Percentiles rank a stretch among this genome's conserved stretches.
These are phyloP conservation scores for Aspergillus spinulosporus DNA, from an alignment of 2,329 filamentous ascomycete species.

Conservation along the genomic window DNA sequence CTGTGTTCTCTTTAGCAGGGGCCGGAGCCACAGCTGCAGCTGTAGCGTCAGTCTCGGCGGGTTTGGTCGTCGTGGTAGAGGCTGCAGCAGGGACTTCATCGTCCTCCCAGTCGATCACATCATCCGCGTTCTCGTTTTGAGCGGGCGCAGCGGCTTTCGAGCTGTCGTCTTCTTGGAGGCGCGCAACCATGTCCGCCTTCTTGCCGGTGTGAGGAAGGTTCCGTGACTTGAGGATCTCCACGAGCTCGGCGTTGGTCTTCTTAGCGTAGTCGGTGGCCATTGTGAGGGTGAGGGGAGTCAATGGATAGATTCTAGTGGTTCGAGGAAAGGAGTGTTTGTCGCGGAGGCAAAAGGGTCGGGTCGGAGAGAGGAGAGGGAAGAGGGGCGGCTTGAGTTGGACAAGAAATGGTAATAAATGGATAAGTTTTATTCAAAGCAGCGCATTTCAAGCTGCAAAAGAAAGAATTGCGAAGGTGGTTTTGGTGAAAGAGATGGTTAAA, in stretches of 20 bases:
- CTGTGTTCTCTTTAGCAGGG: background rate
- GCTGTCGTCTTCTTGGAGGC: constrained; percentile 48
- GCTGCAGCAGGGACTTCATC: constrained; percentile 37
- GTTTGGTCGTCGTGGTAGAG: constrained; percentile 23
- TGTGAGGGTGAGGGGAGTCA: background rate
- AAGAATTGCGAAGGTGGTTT: background rate
- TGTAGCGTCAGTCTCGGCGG: constrained; percentile 31
- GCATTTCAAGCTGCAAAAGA: background rate
- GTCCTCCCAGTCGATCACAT: constrained; percentile 50
- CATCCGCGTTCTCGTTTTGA: constrained; percentile 36
- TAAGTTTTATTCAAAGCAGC: background rate
- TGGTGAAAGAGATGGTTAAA: constrained; percentile 5
- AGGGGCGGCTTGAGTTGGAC: background rate
- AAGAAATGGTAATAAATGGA: background rate
- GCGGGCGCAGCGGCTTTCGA: constrained; percentile 23
- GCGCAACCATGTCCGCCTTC: constrained; percentile 52
- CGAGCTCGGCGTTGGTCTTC: constrained; percentile 52
- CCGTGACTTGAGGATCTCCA: constrained; percentile 52
- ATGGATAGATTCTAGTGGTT: background rate
- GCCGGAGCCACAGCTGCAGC: constrained; percentile 27
- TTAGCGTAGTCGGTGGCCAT: constrained; percentile 51
- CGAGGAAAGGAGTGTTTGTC: background rate
- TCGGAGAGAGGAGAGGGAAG: background rate
- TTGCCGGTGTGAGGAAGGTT: constrained; percentile 51
- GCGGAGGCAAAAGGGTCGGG: background rate